Conservation (phyloP, 805 yeast genomes). For the Nakazawaea wickerhamii region DNA sequence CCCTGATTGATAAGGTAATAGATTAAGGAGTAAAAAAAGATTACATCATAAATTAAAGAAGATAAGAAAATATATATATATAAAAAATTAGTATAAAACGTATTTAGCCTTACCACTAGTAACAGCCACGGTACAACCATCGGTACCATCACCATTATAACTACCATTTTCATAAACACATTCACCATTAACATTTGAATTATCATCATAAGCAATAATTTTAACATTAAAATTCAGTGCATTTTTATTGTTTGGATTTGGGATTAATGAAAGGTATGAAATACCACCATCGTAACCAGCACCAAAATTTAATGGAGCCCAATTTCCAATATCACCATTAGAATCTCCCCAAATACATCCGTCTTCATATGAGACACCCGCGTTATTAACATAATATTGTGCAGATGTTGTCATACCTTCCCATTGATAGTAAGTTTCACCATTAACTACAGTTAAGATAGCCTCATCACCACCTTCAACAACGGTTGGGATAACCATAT, state of each 20-base stretch:
- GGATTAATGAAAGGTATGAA: conserved; percentile 67
- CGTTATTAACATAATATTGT: conserved; percentile 72
- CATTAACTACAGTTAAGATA: conserved; percentile 56
- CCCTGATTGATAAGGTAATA: too few species aligned
- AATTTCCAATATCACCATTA: conserved; percentile 63
- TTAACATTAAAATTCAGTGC: conserved; percentile 65
- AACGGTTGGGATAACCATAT: conserved; percentile 70
- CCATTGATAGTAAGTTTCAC: conserved; percentile 57
- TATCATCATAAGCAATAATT: conserved; percentile 69
- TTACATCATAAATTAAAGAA: too few species aligned
- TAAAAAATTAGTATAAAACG: conserved; percentile 65
- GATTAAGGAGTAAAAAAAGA: too few species aligned
- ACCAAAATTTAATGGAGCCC: conserved; percentile 78
- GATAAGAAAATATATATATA: too few species aligned
- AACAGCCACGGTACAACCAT: conserved; percentile 93
- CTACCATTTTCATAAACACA: conserved; percentile 78
- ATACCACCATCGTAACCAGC: conserved; percentile 61
- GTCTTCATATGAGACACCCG: conserved; percentile 62
- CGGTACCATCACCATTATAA: conserved; percentile 64
- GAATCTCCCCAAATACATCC: conserved; percentile 70
- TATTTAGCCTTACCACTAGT: conserved; percentile 78
- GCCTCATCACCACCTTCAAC: conserved; percentile 46
- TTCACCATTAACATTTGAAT: conserved; percentile 58
- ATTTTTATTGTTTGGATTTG: conserved; percentile 64
- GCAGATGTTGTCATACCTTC: conserved; percentile 59